A percentile compares a stretch with the other conserved stretches of the same genome.
These are phyloP conservation scores for Fraxinus sp. DNA, from an alignment of 305 asterid genomes.

Conservation along the genomic window DNA sequence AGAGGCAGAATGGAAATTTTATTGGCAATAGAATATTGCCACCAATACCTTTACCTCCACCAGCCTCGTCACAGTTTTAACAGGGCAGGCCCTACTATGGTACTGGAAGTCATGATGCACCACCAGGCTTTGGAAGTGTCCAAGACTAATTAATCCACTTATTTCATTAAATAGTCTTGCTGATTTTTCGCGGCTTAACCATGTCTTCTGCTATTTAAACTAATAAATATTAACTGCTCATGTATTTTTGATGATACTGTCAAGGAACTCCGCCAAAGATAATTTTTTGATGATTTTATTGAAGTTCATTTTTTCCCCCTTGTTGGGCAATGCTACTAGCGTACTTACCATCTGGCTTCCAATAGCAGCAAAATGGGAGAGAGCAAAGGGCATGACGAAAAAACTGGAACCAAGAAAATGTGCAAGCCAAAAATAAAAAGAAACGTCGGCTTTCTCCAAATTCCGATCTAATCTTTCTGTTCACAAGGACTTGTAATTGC, in stretches of 20 bases:
- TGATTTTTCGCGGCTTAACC: not conserved
- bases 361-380: not conserved
- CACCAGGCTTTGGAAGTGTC: conserved; percentile 47
- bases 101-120: conserved; percentile 57
- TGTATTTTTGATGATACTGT: not conserved
- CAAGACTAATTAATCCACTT: conserved; percentile 36
- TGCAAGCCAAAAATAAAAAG: not conserved
- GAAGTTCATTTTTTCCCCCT: not conserved
- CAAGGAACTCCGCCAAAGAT: not conserved
- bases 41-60: conserved; percentile 41
- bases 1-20: conserved; percentile 47
- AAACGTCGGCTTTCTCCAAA: not conserved
- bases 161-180: not conserved
- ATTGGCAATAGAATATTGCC: conserved; percentile 54
- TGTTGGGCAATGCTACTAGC: not conserved
- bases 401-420: not conserved
- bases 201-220: not conserved
- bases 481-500: not conserved
- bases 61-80: conserved; percentile 41
- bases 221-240: not conserved
- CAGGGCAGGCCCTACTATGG: conserved; percentile 52
- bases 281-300: not conserved
- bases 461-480: not conserved
- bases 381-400: not conserved
- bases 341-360: not conserved